Evolutionary conservation across 352 stramenopile genomes (phyloP).

Genomic region (Phytophthora tubulina): DNA sequence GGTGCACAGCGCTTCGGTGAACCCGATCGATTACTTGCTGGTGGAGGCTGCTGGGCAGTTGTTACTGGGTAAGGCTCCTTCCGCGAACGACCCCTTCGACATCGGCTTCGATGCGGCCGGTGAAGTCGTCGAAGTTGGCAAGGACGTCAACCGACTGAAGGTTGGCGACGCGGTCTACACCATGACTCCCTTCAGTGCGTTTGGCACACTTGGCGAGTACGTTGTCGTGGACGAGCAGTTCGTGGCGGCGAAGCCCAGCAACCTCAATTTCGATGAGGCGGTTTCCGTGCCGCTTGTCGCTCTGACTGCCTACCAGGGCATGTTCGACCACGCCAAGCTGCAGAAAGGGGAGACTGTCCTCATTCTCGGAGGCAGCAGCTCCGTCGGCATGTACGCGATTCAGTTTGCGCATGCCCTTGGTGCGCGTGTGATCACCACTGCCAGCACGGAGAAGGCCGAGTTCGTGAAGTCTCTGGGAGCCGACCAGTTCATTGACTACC

Average conservation of each 20-base stretch:
- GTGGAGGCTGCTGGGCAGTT: constrained; percentile 38
- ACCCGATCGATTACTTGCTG: constrained; percentile 76
- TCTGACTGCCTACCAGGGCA: constrained; percentile 61
- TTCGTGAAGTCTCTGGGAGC: constrained; percentile 38
- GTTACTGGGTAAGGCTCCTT: constrained; percentile 35
- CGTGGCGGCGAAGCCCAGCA: constrained; percentile 55
- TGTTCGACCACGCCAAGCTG: constrained; percentile 41
- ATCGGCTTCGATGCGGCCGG: constrained; percentile 73
- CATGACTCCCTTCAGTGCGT: constrained; percentile 34
- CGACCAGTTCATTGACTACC: constrained; percentile 49
- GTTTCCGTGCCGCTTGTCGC: constrained; percentile 55
- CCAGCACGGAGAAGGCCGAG: constrained; percentile 37
- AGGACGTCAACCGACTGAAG: constrained; percentile 46
- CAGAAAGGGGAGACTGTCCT: constrained; percentile 44
- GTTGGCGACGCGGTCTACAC: constrained; percentile 72
- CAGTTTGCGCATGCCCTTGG: constrained; percentile 58
- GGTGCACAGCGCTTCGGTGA: constrained; percentile 67
- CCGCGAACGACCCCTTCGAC: constrained; percentile 33
- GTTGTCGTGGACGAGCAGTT: constrained; percentile 16
- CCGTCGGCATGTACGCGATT: constrained; percentile 61
- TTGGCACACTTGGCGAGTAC: constrained; percentile 35
- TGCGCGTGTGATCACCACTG: constrained; percentile 38
- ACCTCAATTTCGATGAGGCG: constrained; percentile 53
- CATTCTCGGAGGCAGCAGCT: constrained; percentile 63
- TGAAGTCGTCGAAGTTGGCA: constrained; percentile 30